Conservation (phyloP, 768 basidiomycete species). For the Neoboletus magnificus region DNA sequence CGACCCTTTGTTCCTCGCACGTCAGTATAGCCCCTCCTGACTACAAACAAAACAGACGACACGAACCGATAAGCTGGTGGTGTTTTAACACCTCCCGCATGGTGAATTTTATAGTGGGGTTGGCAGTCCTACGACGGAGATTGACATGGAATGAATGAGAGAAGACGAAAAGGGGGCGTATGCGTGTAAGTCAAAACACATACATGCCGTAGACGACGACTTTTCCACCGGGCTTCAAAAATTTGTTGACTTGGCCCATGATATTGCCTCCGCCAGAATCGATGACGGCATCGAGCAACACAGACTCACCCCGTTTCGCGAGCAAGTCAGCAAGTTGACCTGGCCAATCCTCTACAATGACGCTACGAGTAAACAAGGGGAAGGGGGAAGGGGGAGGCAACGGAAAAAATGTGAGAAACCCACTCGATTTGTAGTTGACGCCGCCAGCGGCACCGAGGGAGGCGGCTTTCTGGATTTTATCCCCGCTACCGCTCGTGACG, state of each 20-base stretch:
- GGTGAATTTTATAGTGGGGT: slow-evolving; percentile 57
- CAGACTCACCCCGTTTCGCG: slow-evolving; percentile 25
- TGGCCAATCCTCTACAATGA: slow-evolving; percentile 48
- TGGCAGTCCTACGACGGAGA: slow-evolving; percentile 52
- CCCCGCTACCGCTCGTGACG: slow-evolving; percentile 68
- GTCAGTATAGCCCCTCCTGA: slow-evolving; percentile 9
- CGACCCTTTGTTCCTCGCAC: slow-evolving; percentile 49
- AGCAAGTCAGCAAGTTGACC: slow-evolving; percentile 44
- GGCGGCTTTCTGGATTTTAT: slow-evolving; percentile 67
- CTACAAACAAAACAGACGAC: neutral
- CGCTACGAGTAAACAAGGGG: neutral
- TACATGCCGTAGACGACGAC: slow-evolving; percentile 70
- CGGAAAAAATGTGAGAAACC: slow-evolving; percentile 15
- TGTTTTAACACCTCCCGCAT: slow-evolving; percentile 79
- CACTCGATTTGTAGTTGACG: slow-evolving; percentile 66
- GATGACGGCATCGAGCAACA: slow-evolving; percentile 55
- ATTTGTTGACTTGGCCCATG: slow-evolving; percentile 43
- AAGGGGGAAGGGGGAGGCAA: neutral
- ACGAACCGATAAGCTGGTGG: slow-evolving; percentile 67
- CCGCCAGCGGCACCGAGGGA: slow-evolving; percentile 75
- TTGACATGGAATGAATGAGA: slow-evolving; percentile 7
- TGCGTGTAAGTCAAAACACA: neutral
- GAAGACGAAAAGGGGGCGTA: neutral
- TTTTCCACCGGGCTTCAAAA: slow-evolving; percentile 55
- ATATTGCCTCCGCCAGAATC: slow-evolving; percentile 72